Conservation (phyloP, 192 early-diverging fungal species). For the Fimicolochytrium jonesii region DNA sequence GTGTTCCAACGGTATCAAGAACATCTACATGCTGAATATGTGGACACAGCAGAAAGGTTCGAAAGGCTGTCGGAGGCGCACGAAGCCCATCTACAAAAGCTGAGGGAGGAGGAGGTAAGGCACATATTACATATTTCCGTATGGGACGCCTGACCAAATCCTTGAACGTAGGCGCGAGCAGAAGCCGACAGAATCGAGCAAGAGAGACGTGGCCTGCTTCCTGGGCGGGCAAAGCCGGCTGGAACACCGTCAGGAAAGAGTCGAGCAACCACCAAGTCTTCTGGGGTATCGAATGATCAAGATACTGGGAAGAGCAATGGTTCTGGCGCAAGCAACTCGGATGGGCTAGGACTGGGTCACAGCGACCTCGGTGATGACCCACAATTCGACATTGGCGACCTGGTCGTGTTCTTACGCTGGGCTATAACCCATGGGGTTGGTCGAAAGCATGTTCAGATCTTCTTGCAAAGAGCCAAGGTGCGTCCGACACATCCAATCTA, state of each 20-base stretch:
- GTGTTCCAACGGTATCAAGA: slow-evolving; percentile 38
- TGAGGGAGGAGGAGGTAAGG: slow-evolving; percentile 17
- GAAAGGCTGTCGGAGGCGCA: slow-evolving; percentile 32
- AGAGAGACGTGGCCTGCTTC: slow-evolving; percentile 12
- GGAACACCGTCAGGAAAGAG: background rate
- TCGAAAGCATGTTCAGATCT: slow-evolving; percentile 32
- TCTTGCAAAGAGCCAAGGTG: slow-evolving; percentile 32
- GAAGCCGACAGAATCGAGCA: slow-evolving; percentile 32
- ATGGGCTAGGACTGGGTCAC: too few relatives aligned
- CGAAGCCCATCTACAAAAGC: background rate
- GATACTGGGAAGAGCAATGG: too few relatives aligned
- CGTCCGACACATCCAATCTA: background rate
- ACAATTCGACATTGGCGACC: slow-evolving; percentile 26
- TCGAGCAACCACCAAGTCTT: too few relatives aligned
- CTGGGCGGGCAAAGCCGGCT: too few relatives aligned
- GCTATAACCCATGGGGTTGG: slow-evolving; percentile 22
- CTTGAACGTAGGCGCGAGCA: slow-evolving; percentile 1
- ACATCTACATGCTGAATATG: slow-evolving; percentile 36
- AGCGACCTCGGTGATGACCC: slow-evolving; percentile 18
- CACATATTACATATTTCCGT: too few relatives aligned
- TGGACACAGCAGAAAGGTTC: slow-evolving; percentile 36
- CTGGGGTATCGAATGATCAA: too few relatives aligned
- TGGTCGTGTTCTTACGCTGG: slow-evolving; percentile 31
- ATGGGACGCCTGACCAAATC: too few relatives aligned
- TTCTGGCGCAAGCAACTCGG: too few relatives aligned